Base-by-base conservation (phyloP, 108 stramenopile species). In the Seminavis robusta region DNA sequence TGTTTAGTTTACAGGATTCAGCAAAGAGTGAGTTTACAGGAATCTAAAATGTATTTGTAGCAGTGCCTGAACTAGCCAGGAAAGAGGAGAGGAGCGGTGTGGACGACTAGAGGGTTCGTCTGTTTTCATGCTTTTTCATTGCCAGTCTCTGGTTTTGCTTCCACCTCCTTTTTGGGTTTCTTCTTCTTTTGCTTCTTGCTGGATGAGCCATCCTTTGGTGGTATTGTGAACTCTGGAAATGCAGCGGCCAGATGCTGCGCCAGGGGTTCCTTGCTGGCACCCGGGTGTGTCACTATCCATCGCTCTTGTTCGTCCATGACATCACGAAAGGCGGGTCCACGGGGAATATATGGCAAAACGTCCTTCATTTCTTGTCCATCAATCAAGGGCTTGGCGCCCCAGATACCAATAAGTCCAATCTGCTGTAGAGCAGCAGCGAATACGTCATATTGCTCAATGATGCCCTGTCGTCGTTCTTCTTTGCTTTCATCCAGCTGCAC, bases 241-340 rank as follows among this genome's bases (percentile, higher is more conserved):
- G 43, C 53, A 29, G 47, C 54, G 32, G 31, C 29, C 44, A 93
- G 43, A 57, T 89, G 83, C 41, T 73, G 52, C 13, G 54, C 70
- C 37, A 93, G 57, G 41, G 65, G 55, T 23, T 76, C 76, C 36
- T 41, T 70, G 33, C 66, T 56, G 2, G 76, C 85, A 33, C 88
- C 83, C 1, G 92, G 92, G 46, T 93, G 85, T 33, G 64, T 65
- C 21, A 61, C 80, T 69, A 86, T 84, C 87, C 87, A 93, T 23
- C 56, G 51, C 46, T 65, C 67, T 76, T 93, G 92, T 31, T 81
- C 85, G 9, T 85, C 88, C 85, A 93, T 86, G n/a, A 93, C 80
- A 33, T 81, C 78, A 15, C 88, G 81, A 56, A 90, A 93, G 8
- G 60, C 74, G 19, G 88, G 92, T 16, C 88, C 92, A 28, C 54